Evolutionary conservation across 345 rosid genomes (phyloP).

Genomic region (Populus davidiana): DNA sequence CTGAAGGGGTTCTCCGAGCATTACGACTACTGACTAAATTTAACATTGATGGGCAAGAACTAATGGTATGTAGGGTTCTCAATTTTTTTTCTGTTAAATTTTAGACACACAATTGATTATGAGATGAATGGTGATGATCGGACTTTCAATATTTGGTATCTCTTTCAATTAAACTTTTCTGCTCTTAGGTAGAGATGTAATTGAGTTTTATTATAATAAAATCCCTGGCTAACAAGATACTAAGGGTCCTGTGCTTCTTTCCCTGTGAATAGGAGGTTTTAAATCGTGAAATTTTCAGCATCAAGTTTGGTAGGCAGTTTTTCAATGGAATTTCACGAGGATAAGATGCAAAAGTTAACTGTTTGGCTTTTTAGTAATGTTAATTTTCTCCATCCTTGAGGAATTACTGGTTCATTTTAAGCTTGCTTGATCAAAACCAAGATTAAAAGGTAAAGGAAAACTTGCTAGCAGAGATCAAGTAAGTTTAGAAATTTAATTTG

Average conservation of each 20-base stretch:
- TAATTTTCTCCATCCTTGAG: background rate
- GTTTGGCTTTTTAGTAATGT: background rate
- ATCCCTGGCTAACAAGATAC: background rate
- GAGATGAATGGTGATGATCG: background rate
- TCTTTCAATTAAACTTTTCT: background rate
- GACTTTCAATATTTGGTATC: background rate
- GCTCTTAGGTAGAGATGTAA: background rate
- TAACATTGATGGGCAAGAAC: constrained; percentile 87
- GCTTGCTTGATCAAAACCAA: background rate
- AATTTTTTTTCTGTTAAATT: background rate
- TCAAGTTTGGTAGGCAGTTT: background rate
- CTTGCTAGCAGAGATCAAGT: background rate
- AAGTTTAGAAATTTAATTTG: background rate
- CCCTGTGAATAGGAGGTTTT: background rate
- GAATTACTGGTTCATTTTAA: background rate
- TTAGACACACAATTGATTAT: background rate
- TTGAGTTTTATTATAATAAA: background rate
- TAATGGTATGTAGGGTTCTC: constrained; percentile 55
- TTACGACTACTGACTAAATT: constrained; percentile 82
- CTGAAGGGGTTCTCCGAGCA: constrained; percentile 96
- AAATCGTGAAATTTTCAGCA: background rate
- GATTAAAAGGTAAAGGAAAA: background rate
- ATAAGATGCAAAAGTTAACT: background rate
- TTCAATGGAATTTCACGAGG: background rate
- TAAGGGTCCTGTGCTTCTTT: background rate